phyloP scores from a whole-genome alignment of 176 grass and related monocot species.

The Ensete ventricosum region DNA sequence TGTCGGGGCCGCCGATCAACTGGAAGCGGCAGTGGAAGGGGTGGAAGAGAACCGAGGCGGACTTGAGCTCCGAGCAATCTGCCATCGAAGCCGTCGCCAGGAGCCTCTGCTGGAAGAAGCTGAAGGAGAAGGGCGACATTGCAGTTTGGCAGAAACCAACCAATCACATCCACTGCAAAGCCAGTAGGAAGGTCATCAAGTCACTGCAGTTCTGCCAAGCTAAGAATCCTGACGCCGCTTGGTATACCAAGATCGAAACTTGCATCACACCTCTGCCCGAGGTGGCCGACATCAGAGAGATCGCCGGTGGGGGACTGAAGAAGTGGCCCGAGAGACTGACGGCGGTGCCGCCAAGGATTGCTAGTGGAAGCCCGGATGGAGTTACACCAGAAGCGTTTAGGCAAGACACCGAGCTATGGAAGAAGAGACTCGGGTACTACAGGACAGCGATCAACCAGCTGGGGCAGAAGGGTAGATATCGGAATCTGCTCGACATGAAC shows the following conservation, averaged over 20 bases:
- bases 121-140: conserved; percentile 37
- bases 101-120: conserved; percentile 54
- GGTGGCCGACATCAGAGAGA: conserved; percentile 8
- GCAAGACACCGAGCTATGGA: conserved; percentile 35
- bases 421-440: conserved; percentile 34
- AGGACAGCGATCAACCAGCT: conserved; percentile 32
- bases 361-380: conserved; percentile 16
- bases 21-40: conserved; percentile 39
- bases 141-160: conserved; percentile 43
- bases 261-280: conserved; percentile 41
- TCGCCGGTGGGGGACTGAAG: conserved; percentile 20
- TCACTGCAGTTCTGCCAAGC: conserved; percentile 24
- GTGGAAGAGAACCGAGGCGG: conserved; percentile 40
- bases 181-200: background rate
- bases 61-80: conserved; percentile 35
- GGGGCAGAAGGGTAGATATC: conserved; percentile 39
- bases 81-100: conserved; percentile 26
- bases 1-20: conserved; percentile 35
- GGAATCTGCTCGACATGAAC: conserved; percentile 63
- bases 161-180: conserved; percentile 33
- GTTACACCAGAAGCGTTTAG: conserved; percentile 26
- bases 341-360: conserved; percentile 33
- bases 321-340: conserved; percentile 40
- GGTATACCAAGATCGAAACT: conserved; percentile 36
- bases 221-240: conserved; percentile 26